Conservation (phyloP, 345 rosid genomes). For the Populus pruinosa region DNA sequence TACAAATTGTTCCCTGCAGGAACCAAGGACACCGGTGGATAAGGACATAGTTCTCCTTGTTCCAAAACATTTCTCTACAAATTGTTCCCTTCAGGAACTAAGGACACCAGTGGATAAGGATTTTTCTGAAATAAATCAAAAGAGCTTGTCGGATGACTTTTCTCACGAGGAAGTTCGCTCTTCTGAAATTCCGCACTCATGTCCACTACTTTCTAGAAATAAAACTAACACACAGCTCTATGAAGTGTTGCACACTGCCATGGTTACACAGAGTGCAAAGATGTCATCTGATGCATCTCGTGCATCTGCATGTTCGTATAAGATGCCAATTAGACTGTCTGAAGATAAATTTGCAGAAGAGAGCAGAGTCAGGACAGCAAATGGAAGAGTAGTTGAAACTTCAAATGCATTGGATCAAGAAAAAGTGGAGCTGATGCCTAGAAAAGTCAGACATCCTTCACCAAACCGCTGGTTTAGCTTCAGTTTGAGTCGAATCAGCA, state of each 20-base stretch:
- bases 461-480: conserved; percentile 75
- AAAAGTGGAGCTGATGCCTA: conserved; percentile 27
- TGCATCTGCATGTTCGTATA: conserved; percentile 5
- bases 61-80: conserved; percentile 36
- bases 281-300: conserved; percentile 29
- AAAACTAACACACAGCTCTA: conserved; percentile 28
- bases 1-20: conserved; percentile 23
- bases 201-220: conserved; percentile 44
- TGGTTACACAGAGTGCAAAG: conserved; percentile 20
- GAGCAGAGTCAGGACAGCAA: conserved; percentile 15
- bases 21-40: conserved; percentile 13
- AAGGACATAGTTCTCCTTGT: conserved; percentile 39
- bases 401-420: conserved; percentile 43
- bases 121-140: conserved; percentile 21
- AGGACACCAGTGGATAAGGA: conserved; percentile 25
- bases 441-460: conserved; percentile 48
- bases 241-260: conserved; percentile 15
- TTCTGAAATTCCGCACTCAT: conserved; percentile 45
- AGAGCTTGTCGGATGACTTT: conserved; percentile 29
- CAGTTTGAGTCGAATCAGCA: conserved; percentile 63
- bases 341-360: conserved; percentile 16
- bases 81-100: conserved; percentile 22
- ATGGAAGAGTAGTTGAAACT: conserved; percentile 32
- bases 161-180: conserved; percentile 26
- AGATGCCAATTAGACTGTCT: conserved; percentile 10